Percentiles rank a stretch among this genome's conserved stretches.
These are phyloP conservation scores for Mrakia frigida DNA, from an alignment of 768 basidiomycete genomes.

Conservation along the genomic window DNA sequence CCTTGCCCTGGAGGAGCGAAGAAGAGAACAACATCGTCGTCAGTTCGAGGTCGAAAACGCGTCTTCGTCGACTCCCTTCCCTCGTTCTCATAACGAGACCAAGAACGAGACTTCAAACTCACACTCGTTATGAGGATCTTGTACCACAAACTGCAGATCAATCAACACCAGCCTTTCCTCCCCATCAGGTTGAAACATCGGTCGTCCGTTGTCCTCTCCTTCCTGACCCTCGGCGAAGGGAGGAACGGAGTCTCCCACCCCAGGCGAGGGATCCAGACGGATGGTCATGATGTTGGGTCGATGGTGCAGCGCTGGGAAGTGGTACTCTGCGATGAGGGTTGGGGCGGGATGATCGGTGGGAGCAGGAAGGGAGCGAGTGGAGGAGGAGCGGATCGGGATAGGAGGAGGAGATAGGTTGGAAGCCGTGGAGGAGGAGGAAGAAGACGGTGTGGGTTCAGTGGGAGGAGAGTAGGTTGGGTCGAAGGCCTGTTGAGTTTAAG, in stretches of 20 bases:
- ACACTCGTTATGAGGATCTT: neutral
- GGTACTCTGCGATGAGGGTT: conserved; percentile 20
- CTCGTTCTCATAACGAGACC: neutral
- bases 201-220: neutral
- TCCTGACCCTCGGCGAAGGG: conserved; percentile 29
- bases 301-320: neutral
- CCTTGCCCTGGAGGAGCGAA: neutral
- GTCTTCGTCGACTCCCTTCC: neutral
- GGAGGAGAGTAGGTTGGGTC: conserved; percentile 12
- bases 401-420: neutral
- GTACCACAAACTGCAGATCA: conserved; percentile 15
- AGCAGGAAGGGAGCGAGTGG: neutral
- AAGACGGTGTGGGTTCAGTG: too few species aligned
- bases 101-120: neutral
- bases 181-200: conserved; percentile 25
- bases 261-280: conserved; percentile 31
- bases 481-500: conserved; percentile 29
- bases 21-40: neutral
- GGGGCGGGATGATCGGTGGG: neutral
- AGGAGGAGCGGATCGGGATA: neutral
- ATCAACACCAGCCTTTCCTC: conserved; percentile 24
- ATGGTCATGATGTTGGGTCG: conserved; percentile 21
- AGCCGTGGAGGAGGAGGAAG: neutral
- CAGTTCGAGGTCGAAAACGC: neutral
- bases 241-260: conserved; percentile 21